Conservation (phyloP, 768 basidiomycete species). For the Suillus paluster region DNA sequence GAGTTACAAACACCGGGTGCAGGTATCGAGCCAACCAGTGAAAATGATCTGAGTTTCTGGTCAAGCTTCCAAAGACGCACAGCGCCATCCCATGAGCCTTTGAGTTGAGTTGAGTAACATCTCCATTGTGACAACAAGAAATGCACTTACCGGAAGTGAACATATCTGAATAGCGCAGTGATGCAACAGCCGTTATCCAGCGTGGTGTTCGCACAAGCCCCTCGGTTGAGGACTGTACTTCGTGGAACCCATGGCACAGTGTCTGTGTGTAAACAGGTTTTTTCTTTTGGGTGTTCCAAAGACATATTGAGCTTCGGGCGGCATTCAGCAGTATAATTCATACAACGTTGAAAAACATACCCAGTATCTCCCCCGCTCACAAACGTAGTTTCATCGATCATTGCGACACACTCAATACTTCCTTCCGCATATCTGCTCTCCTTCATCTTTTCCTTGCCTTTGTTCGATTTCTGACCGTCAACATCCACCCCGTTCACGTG, state of each 20-base stretch:
- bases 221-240: constrained; percentile 71
- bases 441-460: constrained; percentile 36
- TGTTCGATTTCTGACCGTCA: constrained; percentile 38
- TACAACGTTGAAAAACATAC: constrained; percentile 49
- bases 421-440: constrained; percentile 78
- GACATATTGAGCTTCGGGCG: constrained; percentile 67
- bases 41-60: constrained; percentile 75
- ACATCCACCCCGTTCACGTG: constrained; percentile 43
- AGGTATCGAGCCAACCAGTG: constrained; percentile 62
- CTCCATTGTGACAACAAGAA: background rate
- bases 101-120: constrained; percentile 7
- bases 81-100: constrained; percentile 93
- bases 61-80: constrained; percentile 94
- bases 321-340: constrained; percentile 7
- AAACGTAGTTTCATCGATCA: constrained; percentile 95
- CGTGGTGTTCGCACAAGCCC: constrained; percentile 78
- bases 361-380: constrained; percentile 96
- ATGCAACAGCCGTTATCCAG: constrained; percentile 88
- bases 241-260: constrained; percentile 86
- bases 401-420: constrained; percentile 87
- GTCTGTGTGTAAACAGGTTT: constrained; percentile 90
- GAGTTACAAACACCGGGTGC: constrained; percentile 89
- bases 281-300: constrained; percentile 94
- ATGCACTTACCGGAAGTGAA: constrained; percentile 78
- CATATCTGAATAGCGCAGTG: constrained; percentile 86